Conservation (phyloP, 2,329 filamentous ascomycete genomes). For the Sordariomycetes sp. region DNA sequence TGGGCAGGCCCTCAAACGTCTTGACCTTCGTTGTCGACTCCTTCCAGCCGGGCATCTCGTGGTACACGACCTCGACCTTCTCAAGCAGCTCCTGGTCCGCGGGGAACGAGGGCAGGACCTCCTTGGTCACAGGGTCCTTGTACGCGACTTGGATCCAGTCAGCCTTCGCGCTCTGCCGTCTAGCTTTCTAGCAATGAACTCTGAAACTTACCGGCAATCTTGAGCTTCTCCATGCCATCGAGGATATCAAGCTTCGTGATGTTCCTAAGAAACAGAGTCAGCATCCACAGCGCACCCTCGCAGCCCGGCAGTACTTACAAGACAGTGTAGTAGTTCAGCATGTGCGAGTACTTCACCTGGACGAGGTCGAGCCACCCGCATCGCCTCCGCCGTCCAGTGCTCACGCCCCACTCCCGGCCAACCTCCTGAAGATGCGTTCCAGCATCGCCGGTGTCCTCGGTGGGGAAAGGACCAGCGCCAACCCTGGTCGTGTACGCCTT, state of each 20-base stretch:
- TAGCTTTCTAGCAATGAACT: constrained; percentile 1
- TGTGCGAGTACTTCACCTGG: constrained; percentile 48
- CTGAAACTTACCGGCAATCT: constrained; percentile 17
- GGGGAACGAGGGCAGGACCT: constrained; percentile 48
- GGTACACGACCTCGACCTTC: constrained; percentile 50
- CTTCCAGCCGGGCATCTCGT: constrained; percentile 58
- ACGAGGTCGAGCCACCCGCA: constrained; percentile 50
- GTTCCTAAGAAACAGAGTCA: neutral
- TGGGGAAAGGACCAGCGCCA: constrained; percentile 49
- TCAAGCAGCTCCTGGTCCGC: constrained; percentile 46
- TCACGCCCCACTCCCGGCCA: constrained; percentile 20
- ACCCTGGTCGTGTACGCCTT: constrained; percentile 48
- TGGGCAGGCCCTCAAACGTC: constrained; percentile 49
- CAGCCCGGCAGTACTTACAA: constrained; percentile 13
- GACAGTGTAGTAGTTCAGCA: constrained; percentile 54
- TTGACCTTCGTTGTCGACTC: constrained; percentile 45
- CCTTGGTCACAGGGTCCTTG: constrained; percentile 25
- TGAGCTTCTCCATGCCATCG: constrained; percentile 61
- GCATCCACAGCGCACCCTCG: neutral
- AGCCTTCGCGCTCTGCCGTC: neutral
- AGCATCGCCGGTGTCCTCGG: constrained; percentile 31
- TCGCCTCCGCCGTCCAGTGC: constrained; percentile 6
- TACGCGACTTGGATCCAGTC: constrained; percentile 52
- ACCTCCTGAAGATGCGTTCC: constrained; percentile 27
- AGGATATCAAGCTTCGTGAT: constrained; percentile 48